Evolutionary conservation across 257 asterid genomes (phyloP).

Genomic region (Plectranthus barbatus): DNA sequence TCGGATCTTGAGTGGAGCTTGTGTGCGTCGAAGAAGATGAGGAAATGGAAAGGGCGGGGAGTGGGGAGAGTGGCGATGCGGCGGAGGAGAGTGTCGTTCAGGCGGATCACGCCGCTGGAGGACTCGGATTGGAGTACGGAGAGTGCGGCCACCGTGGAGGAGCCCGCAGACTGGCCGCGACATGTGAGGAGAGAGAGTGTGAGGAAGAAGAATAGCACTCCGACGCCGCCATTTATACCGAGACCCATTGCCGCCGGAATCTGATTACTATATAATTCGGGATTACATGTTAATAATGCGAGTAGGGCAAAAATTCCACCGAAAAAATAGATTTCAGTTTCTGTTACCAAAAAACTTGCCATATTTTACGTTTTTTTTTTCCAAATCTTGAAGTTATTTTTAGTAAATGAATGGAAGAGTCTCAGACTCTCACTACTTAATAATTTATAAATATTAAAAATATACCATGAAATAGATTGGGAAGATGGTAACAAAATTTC

Average conservation of each 20-base stretch:
- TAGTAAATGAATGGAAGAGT: too few relatives aligned
- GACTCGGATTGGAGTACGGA: conserved; percentile 47
- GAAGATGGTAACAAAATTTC: too few relatives aligned
- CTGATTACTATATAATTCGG: neutral
- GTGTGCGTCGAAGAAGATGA: conserved; percentile 74
- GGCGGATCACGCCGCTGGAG: conserved; percentile 53
- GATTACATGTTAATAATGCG: neutral
- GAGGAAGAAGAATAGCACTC: conserved; percentile 8
- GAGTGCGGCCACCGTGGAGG: conserved; percentile 39
- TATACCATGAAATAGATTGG: too few relatives aligned
- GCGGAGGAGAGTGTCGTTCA: conserved; percentile 45
- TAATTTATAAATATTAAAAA: too few relatives aligned
- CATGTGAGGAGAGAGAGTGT: conserved; percentile 20
- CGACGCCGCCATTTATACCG: conserved; percentile 10
- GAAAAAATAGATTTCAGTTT: neutral
- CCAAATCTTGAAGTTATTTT: too few relatives aligned
- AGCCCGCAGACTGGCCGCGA: conserved; percentile 10
- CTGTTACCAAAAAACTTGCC: conserved; percentile 7
- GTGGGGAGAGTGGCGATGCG: conserved; percentile 47
- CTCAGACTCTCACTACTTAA: too few relatives aligned
- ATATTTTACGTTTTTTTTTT: neutral
- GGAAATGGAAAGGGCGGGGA: conserved; percentile 62
- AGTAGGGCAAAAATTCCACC: neutral
- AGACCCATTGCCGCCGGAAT: conserved; percentile 35
- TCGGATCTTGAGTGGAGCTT: conserved; percentile 66